Conservation (phyloP, 371 early-diverging fungal species). For the Mortierella sp. region DNA sequence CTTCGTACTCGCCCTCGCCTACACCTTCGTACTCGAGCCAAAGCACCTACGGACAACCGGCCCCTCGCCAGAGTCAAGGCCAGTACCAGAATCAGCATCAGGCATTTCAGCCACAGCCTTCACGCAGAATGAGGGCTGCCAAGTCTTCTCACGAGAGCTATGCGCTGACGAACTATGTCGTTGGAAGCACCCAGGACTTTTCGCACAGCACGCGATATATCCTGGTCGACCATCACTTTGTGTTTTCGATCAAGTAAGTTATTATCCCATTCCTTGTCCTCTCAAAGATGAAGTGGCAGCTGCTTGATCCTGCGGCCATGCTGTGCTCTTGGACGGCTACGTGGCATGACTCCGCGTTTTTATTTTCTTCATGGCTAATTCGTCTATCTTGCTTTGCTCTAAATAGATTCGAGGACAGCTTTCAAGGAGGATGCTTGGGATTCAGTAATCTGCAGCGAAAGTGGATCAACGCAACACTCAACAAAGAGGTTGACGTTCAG, state of each 20-base stretch:
- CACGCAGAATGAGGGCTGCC: conserved; percentile 34
- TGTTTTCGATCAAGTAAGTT: conserved; percentile 81
- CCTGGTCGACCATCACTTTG: conserved; percentile 77
- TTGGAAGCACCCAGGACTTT: conserved; percentile 81
- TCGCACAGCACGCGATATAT: conserved; percentile 75
- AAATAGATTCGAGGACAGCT: conserved; percentile 65
- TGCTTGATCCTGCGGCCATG: too few species aligned
- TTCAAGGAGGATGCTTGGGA: conserved; percentile 77
- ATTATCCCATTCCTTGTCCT: too few species aligned
- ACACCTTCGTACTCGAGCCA: conserved; percentile 15
- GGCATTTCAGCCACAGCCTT: conserved; percentile 29
- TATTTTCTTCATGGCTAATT: not conserved
- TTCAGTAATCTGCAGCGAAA: conserved; percentile 83
- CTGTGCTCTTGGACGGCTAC: too few species aligned
- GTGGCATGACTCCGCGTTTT: conserved; percentile 7
- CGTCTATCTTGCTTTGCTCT: not conserved
- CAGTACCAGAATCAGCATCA: too few species aligned
- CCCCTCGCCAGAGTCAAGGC: conserved; percentile 33
- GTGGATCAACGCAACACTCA: conserved; percentile 88
- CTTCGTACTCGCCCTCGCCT: conserved; percentile 14
- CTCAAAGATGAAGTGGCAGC: too few species aligned
- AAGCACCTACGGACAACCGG: conserved; percentile 36
- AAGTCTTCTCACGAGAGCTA: conserved; percentile 73
- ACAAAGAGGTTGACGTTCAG: conserved; percentile 82
- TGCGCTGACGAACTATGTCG: conserved; percentile 84